phyloP scores from a whole-genome alignment of 192 early-diverging fungal species.

The Coemansia sp. region DNA sequence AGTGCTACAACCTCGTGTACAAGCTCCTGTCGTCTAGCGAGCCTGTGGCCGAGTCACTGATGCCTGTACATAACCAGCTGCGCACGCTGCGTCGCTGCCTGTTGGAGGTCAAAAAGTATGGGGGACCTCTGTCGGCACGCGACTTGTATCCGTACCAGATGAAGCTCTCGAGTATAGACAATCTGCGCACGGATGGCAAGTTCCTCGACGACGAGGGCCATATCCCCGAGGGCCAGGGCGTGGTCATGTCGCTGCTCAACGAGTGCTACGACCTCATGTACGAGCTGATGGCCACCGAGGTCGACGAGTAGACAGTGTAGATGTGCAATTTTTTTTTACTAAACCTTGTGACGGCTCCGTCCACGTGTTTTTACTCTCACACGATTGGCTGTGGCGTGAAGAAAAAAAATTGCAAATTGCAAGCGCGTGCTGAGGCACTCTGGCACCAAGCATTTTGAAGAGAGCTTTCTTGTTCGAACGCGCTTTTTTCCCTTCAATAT shows the following conservation, averaged over 20 bases:
- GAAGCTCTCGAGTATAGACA: conserved; percentile 80
- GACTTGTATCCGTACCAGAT: conserved; percentile 88
- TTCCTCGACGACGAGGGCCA: conserved; percentile 80
- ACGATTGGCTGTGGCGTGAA: not conserved
- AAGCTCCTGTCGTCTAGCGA: conserved; percentile 77
- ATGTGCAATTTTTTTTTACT: not conserved
- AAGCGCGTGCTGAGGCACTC: not conserved
- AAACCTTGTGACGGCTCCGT: not conserved
- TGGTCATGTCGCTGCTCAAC: conserved; percentile 77
- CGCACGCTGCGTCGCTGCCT: conserved; percentile 77
- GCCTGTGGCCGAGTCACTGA: conserved; percentile 76
- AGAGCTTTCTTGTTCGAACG: not conserved
- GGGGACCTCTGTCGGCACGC: conserved; percentile 66
- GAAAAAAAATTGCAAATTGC: not conserved
- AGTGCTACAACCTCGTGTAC: conserved; percentile 82
- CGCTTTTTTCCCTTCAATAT: conserved; percentile 7
- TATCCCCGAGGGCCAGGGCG: conserved; percentile 83
- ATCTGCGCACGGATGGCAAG: conserved; percentile 78
- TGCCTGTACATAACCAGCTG: conserved; percentile 85
- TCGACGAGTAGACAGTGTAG: conserved; percentile 38
- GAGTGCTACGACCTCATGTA: conserved; percentile 87
- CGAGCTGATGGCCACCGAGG: conserved; percentile 64
- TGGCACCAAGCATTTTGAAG: conserved; percentile 9
- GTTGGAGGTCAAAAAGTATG: conserved; percentile 77
- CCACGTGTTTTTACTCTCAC: not conserved